Conservation (phyloP, 148 eudicot species). For the Euryodendron excelsum region DNA sequence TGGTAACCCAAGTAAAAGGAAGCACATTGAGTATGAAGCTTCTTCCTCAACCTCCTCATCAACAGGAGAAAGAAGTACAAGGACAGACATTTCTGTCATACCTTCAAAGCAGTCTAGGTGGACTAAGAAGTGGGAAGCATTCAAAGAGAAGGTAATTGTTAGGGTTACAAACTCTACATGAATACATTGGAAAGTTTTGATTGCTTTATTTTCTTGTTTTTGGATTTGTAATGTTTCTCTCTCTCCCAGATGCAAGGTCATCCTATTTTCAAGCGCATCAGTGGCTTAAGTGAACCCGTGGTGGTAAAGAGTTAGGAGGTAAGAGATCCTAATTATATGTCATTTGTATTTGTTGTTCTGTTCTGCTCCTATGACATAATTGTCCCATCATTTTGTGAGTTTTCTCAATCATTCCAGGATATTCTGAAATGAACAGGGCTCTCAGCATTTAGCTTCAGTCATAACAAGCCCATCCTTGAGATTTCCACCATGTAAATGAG, state of each 20-base stretch:
- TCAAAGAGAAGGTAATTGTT: constrained; percentile 51
- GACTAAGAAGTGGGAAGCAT: constrained; percentile 78
- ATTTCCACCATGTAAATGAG: background rate
- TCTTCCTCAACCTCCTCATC: constrained; percentile 32
- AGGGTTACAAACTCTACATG: background rate
- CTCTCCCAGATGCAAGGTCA: constrained; percentile 61
- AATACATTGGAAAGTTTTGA: background rate
- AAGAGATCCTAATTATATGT: constrained; percentile 1
- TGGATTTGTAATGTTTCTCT: constrained; percentile 12
- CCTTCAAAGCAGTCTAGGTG: constrained; percentile 69
- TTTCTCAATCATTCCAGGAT: background rate
- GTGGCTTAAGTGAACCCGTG: constrained; percentile 78
- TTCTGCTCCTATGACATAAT: background rate
- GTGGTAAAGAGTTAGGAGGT: constrained; percentile 91
- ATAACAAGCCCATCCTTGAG: background rate
- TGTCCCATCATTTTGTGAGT: background rate
- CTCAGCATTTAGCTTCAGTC: background rate
- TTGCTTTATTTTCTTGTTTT: constrained; percentile 8
- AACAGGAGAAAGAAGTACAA: constrained; percentile 60
- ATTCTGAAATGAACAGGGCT: background rate
- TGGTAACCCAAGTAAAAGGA: constrained; percentile 67
- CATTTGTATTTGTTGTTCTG: background rate
- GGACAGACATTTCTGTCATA: constrained; percentile 72
- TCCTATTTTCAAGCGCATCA: constrained; percentile 72
- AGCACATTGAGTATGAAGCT: constrained; percentile 50